A percentile compares a stretch with the other conserved stretches of the same genome.
These are phyloP conservation scores for Penicillium lagena DNA, from an alignment of 495 filamentous ascomycete genomes.

Conservation along the genomic window DNA sequence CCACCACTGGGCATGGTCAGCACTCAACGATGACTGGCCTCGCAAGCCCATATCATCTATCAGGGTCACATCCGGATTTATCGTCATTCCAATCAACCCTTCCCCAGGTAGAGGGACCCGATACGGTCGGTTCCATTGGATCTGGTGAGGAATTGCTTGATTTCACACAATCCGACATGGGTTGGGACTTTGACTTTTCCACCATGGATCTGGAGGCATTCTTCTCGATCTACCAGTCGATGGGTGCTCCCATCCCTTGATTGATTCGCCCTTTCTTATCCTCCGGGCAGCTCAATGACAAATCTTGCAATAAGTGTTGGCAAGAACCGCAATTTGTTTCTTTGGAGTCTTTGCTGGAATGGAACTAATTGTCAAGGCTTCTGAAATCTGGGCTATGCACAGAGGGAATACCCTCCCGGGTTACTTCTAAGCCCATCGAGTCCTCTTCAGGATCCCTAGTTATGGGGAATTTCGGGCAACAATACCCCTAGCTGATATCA, in stretches of 20 bases:
- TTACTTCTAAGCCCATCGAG: too few relatives aligned
- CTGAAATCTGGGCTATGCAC: too few relatives aligned
- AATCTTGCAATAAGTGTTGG: too few relatives aligned
- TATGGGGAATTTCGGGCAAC: too few relatives aligned
- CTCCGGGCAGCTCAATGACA: too few relatives aligned
- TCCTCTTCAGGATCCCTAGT: too few relatives aligned
- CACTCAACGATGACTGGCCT: not conserved
- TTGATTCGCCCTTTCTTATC: not conserved
- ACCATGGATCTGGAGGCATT: conserved; percentile 41
- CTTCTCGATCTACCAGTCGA: conserved; percentile 27
- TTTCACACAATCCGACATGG: conserved; percentile 38
- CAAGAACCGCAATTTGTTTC: too few relatives aligned
- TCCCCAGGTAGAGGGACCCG: conserved; percentile 14
- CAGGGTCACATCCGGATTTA: conserved; percentile 5
- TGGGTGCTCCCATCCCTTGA: conserved; percentile 6
- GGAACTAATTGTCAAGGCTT: too few relatives aligned
- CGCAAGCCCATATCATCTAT: not conserved
- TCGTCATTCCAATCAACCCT: conserved; percentile 18
- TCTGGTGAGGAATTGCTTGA: conserved; percentile 33
- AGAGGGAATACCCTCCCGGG: too few relatives aligned
- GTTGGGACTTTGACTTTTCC: conserved; percentile 42
- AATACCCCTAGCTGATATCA: too few relatives aligned
- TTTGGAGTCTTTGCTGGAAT: too few relatives aligned
- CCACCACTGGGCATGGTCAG: not conserved
- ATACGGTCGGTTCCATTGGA: conserved; percentile 18